Percentiles rank a stretch among this genome's conserved stretches.
Conservation (phyloP, 2,329 filamentous ascomycete species). For the Phialemonium atrogriseum region DNA sequence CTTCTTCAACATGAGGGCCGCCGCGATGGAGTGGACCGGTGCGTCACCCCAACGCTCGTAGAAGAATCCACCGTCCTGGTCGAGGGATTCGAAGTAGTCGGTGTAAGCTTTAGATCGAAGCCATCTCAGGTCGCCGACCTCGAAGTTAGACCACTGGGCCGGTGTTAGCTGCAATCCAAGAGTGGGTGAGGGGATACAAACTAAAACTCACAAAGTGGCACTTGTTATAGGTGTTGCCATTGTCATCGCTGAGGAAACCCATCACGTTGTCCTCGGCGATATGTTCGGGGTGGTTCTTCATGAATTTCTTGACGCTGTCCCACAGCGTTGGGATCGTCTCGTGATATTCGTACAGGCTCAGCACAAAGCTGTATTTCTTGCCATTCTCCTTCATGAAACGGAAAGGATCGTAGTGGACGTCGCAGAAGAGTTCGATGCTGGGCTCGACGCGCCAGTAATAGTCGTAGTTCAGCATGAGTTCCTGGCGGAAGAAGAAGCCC, state of each 20-base stretch:
- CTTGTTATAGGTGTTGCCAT: slow-evolving; percentile 86
- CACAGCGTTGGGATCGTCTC: slow-evolving; percentile 95
- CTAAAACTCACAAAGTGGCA: slow-evolving; percentile 78
- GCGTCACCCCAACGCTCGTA: slow-evolving; percentile 98
- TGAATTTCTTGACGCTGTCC: slow-evolving; percentile 93
- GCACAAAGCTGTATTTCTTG: slow-evolving; percentile 97
- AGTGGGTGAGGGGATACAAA: not conserved
- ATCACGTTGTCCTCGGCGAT: slow-evolving; percentile 78
- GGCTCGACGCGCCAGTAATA: slow-evolving; percentile 99
- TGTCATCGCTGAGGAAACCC: slow-evolving; percentile 85
- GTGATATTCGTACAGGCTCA: slow-evolving; percentile 92
- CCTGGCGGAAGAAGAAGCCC: slow-evolving; percentile 97
- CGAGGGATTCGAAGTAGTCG: slow-evolving; percentile 84
- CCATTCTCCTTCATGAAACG: slow-evolving; percentile 90
- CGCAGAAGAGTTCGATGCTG: slow-evolving; percentile 92
- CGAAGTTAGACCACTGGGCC: slow-evolving; percentile 92
- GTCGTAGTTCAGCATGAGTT: slow-evolving; percentile 90
- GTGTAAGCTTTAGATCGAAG: slow-evolving; percentile 80
- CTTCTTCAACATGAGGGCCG: slow-evolving; percentile 78
- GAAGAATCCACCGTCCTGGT: slow-evolving; percentile 92
- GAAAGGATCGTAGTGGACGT: slow-evolving; percentile 93
- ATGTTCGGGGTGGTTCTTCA: slow-evolving; percentile 82
- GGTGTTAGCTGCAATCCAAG: slow-evolving; percentile 13
- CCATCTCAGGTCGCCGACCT: slow-evolving; percentile 91
- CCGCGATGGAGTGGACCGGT: slow-evolving; percentile 95